Percentiles rank a stretch among this genome's conserved stretches.
These are phyloP conservation scores for Viola odorata DNA, from an alignment of 345 rosid genomes.

Conservation along the genomic window DNA sequence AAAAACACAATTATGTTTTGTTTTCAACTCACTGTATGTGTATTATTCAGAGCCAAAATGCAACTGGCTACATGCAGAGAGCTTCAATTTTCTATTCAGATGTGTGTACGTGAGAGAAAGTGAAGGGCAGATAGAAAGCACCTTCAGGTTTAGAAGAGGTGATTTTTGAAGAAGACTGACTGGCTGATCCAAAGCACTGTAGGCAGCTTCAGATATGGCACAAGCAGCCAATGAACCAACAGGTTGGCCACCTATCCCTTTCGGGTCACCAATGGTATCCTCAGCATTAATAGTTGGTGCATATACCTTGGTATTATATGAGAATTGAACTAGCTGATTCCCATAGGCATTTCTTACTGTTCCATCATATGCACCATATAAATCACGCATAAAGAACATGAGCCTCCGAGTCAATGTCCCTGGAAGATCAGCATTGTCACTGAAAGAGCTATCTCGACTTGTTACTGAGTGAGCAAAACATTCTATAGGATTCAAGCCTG, in stretches of 20 bases:
- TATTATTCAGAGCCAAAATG: too few relatives aligned
- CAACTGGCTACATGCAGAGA: too few relatives aligned
- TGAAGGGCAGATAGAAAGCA: constrained; percentile 21
- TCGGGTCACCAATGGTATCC: constrained; percentile 11
- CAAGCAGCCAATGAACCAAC: constrained; percentile 82
- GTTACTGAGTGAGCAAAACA: constrained; percentile 84
- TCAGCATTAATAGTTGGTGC: background rate
- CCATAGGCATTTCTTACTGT: constrained; percentile 82
- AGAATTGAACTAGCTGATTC: constrained; percentile 69
- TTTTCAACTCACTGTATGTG: too few relatives aligned
- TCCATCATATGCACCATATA: constrained; percentile 70
- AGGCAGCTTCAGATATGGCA: constrained; percentile 89
- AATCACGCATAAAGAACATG: constrained; percentile 85
- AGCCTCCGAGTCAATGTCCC: constrained; percentile 76
- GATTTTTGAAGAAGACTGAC: constrained; percentile 78
- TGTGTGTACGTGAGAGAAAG: constrained; percentile 11
- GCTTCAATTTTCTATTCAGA: too few relatives aligned
- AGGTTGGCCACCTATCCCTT: constrained; percentile 55
- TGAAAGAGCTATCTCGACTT: constrained; percentile 71
- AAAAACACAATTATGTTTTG: too few relatives aligned
- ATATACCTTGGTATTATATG: constrained; percentile 31
- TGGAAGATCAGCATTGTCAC: constrained; percentile 95
- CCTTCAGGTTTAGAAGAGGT: constrained; percentile 71
- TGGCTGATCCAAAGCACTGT: constrained; percentile 93
- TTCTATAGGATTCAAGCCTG: constrained; percentile 78